Base-by-base conservation (phyloP, 2,329 filamentous ascomycete genomes). In the Phaeosphaeriaceae sp. region DNA sequence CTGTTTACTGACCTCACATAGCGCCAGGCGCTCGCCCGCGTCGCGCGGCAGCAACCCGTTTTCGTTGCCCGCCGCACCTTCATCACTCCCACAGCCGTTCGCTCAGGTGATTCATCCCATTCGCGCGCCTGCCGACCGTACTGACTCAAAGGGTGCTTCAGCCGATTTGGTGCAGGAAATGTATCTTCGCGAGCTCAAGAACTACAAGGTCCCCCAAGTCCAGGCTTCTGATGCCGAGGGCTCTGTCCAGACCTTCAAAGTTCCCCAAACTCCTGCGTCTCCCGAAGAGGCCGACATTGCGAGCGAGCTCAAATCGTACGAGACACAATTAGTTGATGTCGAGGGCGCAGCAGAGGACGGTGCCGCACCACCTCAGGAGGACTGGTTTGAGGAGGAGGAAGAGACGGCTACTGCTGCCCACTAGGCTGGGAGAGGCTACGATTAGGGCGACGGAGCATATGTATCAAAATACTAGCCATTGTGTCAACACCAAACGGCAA, bases 131-230 rank as follows among this genome's bases (percentile, higher is more conserved):
- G 43, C 17, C 26, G 52, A 32, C 53, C 23, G 44, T 62, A 64
- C 68, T 71, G 61, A 71, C 55, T 41, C 61, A 66, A 70, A 69
- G 68, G 67, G 61, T 48, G 35, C 49, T 60, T 30, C 73, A 97
- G 94, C 90, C 86, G 94, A 99, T 78, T 86, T 96, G 71, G 90
- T 99, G 68, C 94, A 97, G 80, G 93, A 97, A 76, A 85, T 99
- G 73, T 99, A 99, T 84, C 87, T 99, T 67, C 89, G 88, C 77
- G 92, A 97, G 80, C 87, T 99, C 74, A 94, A 93, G 81, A 85
- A 86, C 78, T 97, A 96, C 88, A 97, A 97, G 85, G 81, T 87
- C 59, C 81, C 89, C 48, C 81, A 86, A 63, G 75, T 93, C 79
- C 96, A 97, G 83, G 83, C 91, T 59, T 85, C 85, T 68, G 94